Conservation (phyloP, 306 rosid genomes). For the Cicer yamashitae region DNA sequence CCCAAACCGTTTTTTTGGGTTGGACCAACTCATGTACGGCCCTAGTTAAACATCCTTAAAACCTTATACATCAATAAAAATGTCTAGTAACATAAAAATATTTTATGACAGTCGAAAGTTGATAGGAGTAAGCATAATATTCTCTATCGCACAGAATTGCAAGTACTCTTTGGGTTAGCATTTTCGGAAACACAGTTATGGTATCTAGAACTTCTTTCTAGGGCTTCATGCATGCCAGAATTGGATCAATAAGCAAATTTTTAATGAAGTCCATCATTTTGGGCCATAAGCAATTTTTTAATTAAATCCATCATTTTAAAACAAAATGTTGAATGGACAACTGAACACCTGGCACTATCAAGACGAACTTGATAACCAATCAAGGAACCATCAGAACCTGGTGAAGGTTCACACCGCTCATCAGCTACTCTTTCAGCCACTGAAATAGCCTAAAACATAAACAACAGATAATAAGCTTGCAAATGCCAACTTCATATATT, state of each 20-base stretch:
- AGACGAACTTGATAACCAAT: constrained; percentile 99
- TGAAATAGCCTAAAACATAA: constrained; percentile 76
- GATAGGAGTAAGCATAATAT: not conserved
- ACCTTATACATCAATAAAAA: constrained; percentile 20
- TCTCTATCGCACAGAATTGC: not conserved
- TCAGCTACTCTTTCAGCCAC: constrained; percentile 98
- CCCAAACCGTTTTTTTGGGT: no score
- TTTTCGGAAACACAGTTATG: not conserved
- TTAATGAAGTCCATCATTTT: not conserved
- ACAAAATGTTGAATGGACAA: constrained; percentile 35
- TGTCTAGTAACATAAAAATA: constrained; percentile 25
- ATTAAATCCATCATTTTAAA: not conserved
- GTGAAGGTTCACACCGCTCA: constrained; percentile 90
- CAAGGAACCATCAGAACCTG: constrained; percentile 89
- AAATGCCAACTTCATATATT: constrained; percentile 3
- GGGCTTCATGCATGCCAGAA: not conserved
- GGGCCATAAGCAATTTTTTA: not conserved
- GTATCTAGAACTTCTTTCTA: not conserved
- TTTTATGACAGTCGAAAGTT: not conserved
- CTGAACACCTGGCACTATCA: constrained; percentile 83
- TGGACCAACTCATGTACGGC: no score
- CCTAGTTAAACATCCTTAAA: constrained; percentile 20
- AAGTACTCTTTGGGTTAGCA: not conserved
- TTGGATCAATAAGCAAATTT: constrained; percentile 12
- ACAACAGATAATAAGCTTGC: constrained; percentile 8